Base-by-base conservation (phyloP, 1,284 basidiomycete genomes). In the Laetiporus sulphureus region DNA sequence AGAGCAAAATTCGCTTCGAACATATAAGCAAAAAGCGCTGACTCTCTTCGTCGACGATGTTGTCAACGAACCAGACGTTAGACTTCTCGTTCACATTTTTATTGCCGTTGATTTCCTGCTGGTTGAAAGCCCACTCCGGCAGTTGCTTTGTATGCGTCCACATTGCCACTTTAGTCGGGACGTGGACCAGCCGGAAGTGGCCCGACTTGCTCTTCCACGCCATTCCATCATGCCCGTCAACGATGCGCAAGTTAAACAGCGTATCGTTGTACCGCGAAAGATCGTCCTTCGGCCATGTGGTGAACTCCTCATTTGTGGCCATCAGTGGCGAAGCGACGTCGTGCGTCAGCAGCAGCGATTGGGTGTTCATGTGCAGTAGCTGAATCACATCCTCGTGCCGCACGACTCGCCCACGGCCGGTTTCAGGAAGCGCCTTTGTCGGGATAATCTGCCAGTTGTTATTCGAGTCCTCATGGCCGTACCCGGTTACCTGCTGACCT, bases 401-500 rank as follows among this genome's bases (percentile, higher is more conserved):
- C 31, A 98, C 90, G 44, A 91, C 77, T 36, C 93, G 84, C 16
- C 88, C 93, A 21, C 88, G 83, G 18, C 92, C 92, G 45, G 82
- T 83, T 51, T 91, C 86, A 5, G 89, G 94, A 38, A 97, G 75
- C 11, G 91, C 84, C 58, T 88, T 91, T 22, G 93, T 96, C 1
- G 96, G 94, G 43, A 98, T 73, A 50, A 99, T 77, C 63, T 93
- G 85, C 96, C 96, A 99, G 56, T 87, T 56, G 67, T 98, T 99
- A 73, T 99, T 98, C 47, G 80, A 78, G 62, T 96, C 93, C 42
- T 89, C 82, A 63, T 93, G 85, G 0, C 82, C 88, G 65, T 98
- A 98, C 32, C 88, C 95, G n/a, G 96, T 99, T 23, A 99, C 96
- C 63, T 99, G 96, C 67, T 98, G 96, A 49, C 91, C 87, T 88